Base-by-base conservation (phyloP, 129 eudicot species). In the Erigeron canadensis region DNA sequence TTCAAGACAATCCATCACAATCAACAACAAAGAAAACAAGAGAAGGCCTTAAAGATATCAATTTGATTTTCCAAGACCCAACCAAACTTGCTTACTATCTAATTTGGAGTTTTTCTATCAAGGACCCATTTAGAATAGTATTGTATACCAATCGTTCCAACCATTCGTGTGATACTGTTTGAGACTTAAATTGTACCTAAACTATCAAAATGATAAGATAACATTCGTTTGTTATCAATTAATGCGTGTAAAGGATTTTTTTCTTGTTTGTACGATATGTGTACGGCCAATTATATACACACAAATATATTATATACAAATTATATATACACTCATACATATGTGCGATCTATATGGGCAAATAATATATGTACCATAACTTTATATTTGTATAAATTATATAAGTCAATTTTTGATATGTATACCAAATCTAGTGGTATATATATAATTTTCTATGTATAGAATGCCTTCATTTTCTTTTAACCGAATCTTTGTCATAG, bases 1-100 rank as follows among this genome's bases (percentile, higher is more conserved):
- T 73, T 80, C 67, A 86, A 70, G 92, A 86, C 95, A 89, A 84
- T 11, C 69, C 59, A 74, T 83, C 88, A 22, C 65, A 73, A 72
- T 84, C 95, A 69, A 43, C 53, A 73, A 58, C 77, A 75, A 75
- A 57, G 57, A 59, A 47, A 81, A 68, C 67, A 75, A 57, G 57
- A 59, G 54, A 81, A 68, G 81, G 84, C 89, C 45, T 48, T 50
- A 53, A 61, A 77, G 71, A 77, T 50, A 77, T 77, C 76, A 77
- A 70, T 77, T 70, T 63, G 39, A 63, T 63, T 70, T 77, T 70
- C 76, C 76, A 70, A 21, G 66, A 41, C 77, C 77, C 71, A 77
- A 63, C 77, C 81, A 63, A 77, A 70, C 77, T 77, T 77, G 76
- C 21, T 69, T 69, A 75, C 68, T 46, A 77, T 59, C 46, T 60